phyloP scores from a whole-genome alignment of 2,329 filamentous ascomycete species.

The Colletotrichum sp. region DNA sequence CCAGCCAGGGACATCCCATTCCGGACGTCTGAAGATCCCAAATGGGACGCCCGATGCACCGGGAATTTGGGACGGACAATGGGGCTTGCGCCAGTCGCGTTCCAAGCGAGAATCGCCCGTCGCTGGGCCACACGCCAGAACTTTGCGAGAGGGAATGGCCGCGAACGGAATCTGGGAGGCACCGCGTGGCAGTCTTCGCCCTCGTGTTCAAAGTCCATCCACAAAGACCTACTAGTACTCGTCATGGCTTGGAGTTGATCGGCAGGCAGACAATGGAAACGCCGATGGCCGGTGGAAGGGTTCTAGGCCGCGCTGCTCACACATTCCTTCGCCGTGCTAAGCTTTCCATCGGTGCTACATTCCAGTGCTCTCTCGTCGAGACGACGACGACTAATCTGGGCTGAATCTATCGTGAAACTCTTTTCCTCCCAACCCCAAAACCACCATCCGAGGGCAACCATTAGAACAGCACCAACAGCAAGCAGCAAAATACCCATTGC shows the following conservation, averaged over 20 bases:
- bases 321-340: not conserved
- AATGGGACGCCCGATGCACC: not conserved
- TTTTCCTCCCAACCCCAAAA: not conserved
- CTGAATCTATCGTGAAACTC: conserved; percentile 16
- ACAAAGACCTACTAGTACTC: not conserved
- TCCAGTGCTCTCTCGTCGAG: not conserved
- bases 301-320: not conserved
- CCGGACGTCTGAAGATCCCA: not conserved
- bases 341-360: not conserved
- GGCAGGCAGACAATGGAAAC: not conserved
- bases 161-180: not conserved
- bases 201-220: not conserved
- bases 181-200: not conserved
- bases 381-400: not conserved
- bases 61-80: not conserved
- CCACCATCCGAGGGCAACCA: not conserved
- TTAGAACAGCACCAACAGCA: not conserved
- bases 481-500: not conserved
- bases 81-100: not conserved
- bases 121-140: not conserved
- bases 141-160: not conserved
- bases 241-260: not conserved
- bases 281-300: not conserved
- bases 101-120: not conserved
- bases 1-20: not conserved